These are phyloP conservation scores for Rhodotorula sp. DNA, from an alignment of 1,284 basidiomycete genomes.

Conservation along the genomic window DNA sequence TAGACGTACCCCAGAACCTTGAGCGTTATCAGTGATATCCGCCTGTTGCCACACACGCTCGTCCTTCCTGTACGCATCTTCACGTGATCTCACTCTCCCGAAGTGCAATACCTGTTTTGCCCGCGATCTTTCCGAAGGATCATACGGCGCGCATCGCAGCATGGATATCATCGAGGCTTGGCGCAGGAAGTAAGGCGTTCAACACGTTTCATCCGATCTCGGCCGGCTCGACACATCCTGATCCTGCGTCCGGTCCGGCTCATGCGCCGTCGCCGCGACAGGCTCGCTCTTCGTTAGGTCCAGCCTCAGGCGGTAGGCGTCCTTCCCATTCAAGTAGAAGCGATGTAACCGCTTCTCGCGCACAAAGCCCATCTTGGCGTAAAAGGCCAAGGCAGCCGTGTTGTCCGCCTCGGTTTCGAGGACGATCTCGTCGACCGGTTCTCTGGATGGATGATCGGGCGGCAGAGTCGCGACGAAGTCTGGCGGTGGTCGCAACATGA, in stretches of 20 bases:
- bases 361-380: constrained; percentile 89
- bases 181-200: too few relatives aligned
- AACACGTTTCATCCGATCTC: too few relatives aligned
- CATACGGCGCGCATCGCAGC: background rate
- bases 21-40: too few relatives aligned
- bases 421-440: constrained; percentile 55
- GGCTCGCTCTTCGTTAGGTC: constrained; percentile 8
- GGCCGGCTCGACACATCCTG: too few relatives aligned
- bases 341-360: constrained; percentile 89
- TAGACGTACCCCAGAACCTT: too few relatives aligned
- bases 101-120: background rate
- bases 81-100: too few relatives aligned
- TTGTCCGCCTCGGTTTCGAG: constrained; percentile 98
- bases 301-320: constrained; percentile 35
- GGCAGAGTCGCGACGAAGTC: constrained; percentile 35
- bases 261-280: background rate
- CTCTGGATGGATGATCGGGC: constrained; percentile 2
- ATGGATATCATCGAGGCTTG: too few relatives aligned
- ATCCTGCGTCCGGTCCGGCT: too few relatives aligned
- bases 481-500: constrained; percentile 67
- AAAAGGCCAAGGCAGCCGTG: constrained; percentile 75
- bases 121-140: background rate
- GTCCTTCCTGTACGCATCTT: too few relatives aligned
- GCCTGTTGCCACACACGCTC: too few relatives aligned
- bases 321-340: constrained; percentile 83